A percentile compares a stretch with the other conserved stretches of the same genome.
phyloP scores from a whole-genome alignment of 2,329 filamentous ascomycete genomes.

The Nannizzia gypsea region DNA sequence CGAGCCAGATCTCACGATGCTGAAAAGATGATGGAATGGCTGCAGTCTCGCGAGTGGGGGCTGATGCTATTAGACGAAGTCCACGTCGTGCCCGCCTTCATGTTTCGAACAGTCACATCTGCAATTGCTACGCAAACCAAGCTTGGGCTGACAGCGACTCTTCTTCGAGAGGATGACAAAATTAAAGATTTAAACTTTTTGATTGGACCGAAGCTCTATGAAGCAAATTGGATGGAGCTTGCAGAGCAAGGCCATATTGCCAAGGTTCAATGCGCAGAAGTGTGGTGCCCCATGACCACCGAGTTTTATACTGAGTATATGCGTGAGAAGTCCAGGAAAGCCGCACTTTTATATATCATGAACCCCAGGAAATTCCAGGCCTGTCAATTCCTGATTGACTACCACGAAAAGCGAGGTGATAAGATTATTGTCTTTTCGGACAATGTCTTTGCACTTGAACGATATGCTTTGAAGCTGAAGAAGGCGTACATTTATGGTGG shows the following conservation, averaged over 20 bases:
- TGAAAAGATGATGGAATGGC: constrained; percentile 94
- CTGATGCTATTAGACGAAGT: constrained; percentile 96
- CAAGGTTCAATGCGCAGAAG: constrained; percentile 92
- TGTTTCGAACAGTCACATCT: constrained; percentile 88
- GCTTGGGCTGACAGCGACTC: constrained; percentile 81
- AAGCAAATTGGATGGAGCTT: constrained; percentile 98
- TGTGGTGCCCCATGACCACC: constrained; percentile 98
- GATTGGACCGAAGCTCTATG: constrained; percentile 93
- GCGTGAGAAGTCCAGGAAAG: constrained; percentile 53
- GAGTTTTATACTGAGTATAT: constrained; percentile 97
- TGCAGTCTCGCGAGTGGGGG: constrained; percentile 84
- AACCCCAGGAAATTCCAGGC: constrained; percentile 96
- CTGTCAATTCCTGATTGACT: constrained; percentile 95
- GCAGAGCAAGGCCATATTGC: constrained; percentile 95
- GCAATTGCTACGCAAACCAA: constrained; percentile 93
- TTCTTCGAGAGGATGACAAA: constrained; percentile 94
- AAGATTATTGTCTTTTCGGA: constrained; percentile 98
- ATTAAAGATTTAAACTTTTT: constrained; percentile 95
- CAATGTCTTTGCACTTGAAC: constrained; percentile 83
- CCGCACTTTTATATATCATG: constrained; percentile 77
- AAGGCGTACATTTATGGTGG: constrained; percentile 89
- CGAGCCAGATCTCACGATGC: constrained; percentile 81
- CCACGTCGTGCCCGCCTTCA: constrained; percentile 91
- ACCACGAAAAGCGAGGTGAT: constrained; percentile 86
- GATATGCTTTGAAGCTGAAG: constrained; percentile 69